Conservation (phyloP, 345 rosid genomes). For the Populus davidiana region DNA sequence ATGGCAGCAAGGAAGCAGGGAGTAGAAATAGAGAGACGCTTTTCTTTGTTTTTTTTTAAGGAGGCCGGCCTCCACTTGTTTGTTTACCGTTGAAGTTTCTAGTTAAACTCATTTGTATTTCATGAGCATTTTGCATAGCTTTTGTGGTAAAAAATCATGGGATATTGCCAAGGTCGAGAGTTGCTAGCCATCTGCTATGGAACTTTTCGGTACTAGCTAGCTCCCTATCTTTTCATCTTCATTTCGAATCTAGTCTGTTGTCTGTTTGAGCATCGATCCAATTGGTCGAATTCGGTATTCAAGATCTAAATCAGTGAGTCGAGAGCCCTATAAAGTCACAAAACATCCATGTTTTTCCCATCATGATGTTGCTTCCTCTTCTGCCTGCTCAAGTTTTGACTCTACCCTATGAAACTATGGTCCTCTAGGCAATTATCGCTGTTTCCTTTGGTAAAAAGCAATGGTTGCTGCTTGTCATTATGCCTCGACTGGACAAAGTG, state of each 20-base stretch:
- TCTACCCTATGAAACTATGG: constrained; percentile 7
- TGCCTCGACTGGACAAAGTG: constrained; percentile 6
- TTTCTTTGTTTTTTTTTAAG: neutral
- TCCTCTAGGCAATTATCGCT: constrained; percentile 24
- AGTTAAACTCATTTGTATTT: neutral
- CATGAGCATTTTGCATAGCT: neutral
- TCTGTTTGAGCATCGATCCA: neutral
- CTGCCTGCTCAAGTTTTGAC: constrained; percentile 27
- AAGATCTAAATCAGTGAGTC: no score
- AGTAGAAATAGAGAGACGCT: no score
- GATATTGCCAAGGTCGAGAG: constrained; percentile 9
- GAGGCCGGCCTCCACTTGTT: neutral
- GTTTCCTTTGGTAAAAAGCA: constrained; percentile 37
- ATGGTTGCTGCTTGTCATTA: constrained; percentile 13
- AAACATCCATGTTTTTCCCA: neutral
- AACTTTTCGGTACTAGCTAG: neutral
- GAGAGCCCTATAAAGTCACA: neutral
- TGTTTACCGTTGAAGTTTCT: no score
- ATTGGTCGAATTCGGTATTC: constrained; percentile 7
- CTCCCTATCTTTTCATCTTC: neutral
- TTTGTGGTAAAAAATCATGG: neutral
- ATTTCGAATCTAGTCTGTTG: constrained; percentile 8
- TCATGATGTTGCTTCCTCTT: constrained; percentile 17
- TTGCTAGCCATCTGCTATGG: neutral
- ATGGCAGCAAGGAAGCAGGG: no score